phyloP scores from a whole-genome alignment of 495 filamentous ascomycete species.

The Evernia prunastri region DNA sequence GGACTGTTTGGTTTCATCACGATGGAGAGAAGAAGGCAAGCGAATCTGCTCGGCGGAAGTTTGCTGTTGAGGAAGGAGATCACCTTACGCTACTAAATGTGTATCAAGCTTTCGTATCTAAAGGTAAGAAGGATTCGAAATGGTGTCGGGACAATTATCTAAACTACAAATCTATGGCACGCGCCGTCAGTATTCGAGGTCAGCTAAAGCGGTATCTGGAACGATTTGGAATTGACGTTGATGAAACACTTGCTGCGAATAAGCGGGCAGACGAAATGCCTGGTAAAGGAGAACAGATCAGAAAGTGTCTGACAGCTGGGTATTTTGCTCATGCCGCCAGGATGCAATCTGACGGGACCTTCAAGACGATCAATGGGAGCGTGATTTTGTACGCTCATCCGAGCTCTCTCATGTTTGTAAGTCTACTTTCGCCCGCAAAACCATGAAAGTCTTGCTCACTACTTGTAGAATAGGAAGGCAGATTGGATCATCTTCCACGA shows the following conservation, averaged over 20 bases:
- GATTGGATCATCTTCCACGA: constrained; percentile 99
- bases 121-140: constrained; percentile 72
- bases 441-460: background rate
- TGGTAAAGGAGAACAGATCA: constrained; percentile 63
- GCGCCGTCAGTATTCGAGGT: constrained; percentile 78
- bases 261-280: constrained; percentile 27
- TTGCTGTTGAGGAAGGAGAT: constrained; percentile 90
- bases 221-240: constrained; percentile 67
- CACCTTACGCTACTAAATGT: constrained; percentile 92
- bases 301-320: constrained; percentile 79
- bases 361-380: constrained; percentile 70
- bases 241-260: constrained; percentile 47
- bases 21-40: constrained; percentile 65
- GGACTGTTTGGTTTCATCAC: constrained; percentile 73
- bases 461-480: constrained; percentile 72
- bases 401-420: constrained; percentile 84
- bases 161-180: constrained; percentile 74
- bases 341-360: constrained; percentile 93
- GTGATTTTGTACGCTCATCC: constrained; percentile 80
- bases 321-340: constrained; percentile 94
- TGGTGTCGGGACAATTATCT: constrained; percentile 85
- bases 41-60: constrained; percentile 70
- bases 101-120: constrained; percentile 83
- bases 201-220: constrained; percentile 86
- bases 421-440: constrained; percentile 26